Base-by-base conservation (phyloP, 129 eudicot species). In the Artemisia argyi region DNA sequence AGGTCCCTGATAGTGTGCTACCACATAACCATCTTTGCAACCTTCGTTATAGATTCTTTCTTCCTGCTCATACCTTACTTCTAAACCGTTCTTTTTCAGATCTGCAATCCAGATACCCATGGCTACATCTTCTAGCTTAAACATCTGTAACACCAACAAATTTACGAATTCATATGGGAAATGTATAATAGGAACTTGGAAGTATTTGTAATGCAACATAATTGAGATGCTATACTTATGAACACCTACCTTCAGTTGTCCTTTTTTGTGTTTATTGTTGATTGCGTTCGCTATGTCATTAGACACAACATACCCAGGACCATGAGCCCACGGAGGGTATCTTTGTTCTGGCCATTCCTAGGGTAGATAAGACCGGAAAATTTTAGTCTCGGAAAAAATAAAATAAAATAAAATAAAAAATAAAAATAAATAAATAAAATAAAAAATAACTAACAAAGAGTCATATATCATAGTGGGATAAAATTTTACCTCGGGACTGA, bases 261-360 rank as follows among this genome's bases (percentile, higher is more conserved):
- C 99, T 46, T 79, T 84, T 74, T 76, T 83, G 78, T 94, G 93
- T 50, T 80, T 88, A 76, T 80, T 71, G 85, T 85, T 78, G 62
- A 94, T 73, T 51, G 87, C 88, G 22, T 75, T 90, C 64, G 99
- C 97, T 71, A 94, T 90, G 73, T 90, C 99, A 35, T 66, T 73
- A 32, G 99, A 81, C 8, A 94, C 84, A 20, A 88, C 91, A 51
- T 94, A 94, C 50, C 99, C 99, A 26, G 99, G 99, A 74, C 99
- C 99, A 61, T 90, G 95, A 32, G 99, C 99, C 91, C 91, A 94
- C 2, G 99, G 99, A 16, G 97, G 99, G 81, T 94, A 94, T 9
- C 55, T 78, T 13, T 90, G 94, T 68, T 86, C 91, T 0, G 91
- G 84, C 96, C 93, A 94, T 86, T 94, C 99, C 97, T 94, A 17